Percentiles rank a stretch among this genome's conserved stretches.
These are phyloP conservation scores for Coemansia asiatica DNA, from an alignment of 192 early-diverging fungal species.

Conservation along the genomic window DNA sequence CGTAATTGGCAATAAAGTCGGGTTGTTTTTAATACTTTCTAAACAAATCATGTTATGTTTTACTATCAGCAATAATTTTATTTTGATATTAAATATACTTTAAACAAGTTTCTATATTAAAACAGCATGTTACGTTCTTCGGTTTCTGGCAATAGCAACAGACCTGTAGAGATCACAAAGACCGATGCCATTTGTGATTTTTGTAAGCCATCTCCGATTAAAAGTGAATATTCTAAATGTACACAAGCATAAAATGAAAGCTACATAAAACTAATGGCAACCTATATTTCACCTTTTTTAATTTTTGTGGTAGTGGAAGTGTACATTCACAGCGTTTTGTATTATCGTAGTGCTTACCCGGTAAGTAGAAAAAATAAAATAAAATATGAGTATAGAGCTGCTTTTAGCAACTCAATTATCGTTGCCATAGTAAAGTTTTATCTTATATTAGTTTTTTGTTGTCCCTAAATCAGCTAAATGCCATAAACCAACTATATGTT, in stretches of 20 bases:
- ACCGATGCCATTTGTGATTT: constrained; percentile 46
- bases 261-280: not conserved
- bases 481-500: not conserved
- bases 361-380: constrained; percentile 19
- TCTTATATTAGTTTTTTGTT: no score
- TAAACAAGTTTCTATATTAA: not conserved
- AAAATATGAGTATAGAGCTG: not conserved
- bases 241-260: no score
- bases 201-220: constrained; percentile 21
- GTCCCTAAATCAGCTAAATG: not conserved
- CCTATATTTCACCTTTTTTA: not conserved
- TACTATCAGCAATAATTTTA: no score
- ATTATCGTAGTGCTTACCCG: constrained; percentile 37
- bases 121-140: not conserved
- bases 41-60: no score
- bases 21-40: no score
- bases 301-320: constrained; percentile 45
- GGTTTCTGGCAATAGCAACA: not conserved
- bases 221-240: not conserved
- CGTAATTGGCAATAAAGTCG: not conserved
- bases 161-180: constrained; percentile 19
- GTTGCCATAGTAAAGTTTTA: no score
- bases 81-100: not conserved
- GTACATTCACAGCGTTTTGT: constrained; percentile 33
- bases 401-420: no score